Percentiles rank a stretch among this genome's conserved stretches.
Conservation (phyloP, 1,284 basidiomycete species). For the Heterobasidion occidentale region DNA sequence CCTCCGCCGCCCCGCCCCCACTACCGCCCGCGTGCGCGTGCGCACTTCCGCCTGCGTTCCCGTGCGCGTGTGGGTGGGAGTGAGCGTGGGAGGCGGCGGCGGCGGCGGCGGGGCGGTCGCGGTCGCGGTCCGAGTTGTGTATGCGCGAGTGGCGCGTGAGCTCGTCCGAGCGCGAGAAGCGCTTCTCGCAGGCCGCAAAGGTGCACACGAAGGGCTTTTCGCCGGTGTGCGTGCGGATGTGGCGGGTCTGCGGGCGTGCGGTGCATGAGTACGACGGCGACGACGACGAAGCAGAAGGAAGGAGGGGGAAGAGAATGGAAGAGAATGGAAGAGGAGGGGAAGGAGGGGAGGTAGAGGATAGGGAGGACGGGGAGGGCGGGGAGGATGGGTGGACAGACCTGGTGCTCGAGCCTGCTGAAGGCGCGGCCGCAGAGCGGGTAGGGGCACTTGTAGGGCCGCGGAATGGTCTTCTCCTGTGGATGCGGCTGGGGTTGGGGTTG, state of each 20-base stretch:
- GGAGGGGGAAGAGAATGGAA: constrained; percentile 8
- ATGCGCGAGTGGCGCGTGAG: constrained; percentile 94
- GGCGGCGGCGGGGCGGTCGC: background rate
- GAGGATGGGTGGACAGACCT: constrained; percentile 43
- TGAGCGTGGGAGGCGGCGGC: background rate
- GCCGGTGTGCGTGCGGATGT: constrained; percentile 97
- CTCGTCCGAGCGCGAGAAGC: constrained; percentile 96
- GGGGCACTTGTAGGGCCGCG: constrained; percentile 92
- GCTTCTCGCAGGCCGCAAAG: constrained; percentile 94
- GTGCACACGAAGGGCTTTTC: constrained; percentile 96
- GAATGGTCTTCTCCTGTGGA: constrained; percentile 43
- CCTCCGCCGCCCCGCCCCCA: constrained; percentile 6
- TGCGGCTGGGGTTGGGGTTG: too few species aligned
- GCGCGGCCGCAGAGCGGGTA: constrained; percentile 87
- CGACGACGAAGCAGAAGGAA: background rate
- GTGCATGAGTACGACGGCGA: constrained; percentile 1
- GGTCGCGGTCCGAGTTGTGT: constrained; percentile 57
- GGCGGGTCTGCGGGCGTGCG: constrained; percentile 64
- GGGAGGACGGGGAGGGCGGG: background rate
- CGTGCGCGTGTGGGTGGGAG: background rate
- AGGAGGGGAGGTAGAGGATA: background rate
- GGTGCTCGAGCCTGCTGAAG: constrained; percentile 89
- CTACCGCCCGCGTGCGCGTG: too few species aligned
- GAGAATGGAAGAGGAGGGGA: constrained; percentile 5
- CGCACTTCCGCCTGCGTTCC: too few species aligned